Percentiles rank a stretch among this genome's conserved stretches.
These are phyloP conservation scores for Fraxinus sp. DNA, from an alignment of 305 asterid species.

Conservation along the genomic window DNA sequence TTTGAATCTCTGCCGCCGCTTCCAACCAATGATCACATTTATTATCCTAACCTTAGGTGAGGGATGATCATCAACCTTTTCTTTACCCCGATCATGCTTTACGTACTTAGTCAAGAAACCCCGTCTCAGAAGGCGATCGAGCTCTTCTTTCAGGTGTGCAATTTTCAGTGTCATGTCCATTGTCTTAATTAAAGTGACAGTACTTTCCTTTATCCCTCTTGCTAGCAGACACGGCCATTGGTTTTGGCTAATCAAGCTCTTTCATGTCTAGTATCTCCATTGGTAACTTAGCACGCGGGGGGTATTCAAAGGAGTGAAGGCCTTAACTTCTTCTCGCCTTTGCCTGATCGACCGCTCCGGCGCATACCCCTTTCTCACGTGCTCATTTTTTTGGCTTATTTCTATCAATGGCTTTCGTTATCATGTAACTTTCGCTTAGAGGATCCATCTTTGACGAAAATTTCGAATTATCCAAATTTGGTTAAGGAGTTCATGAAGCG, in stretches of 20 bases:
- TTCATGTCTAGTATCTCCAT: neutral
- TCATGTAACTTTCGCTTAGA: neutral
- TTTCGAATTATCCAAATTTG: no score
- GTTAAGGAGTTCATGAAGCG: no score
- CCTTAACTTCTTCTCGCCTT: neutral
- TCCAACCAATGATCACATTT: neutral
- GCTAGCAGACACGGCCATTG: neutral
- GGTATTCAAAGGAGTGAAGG: neutral
- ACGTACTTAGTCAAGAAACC: neutral
- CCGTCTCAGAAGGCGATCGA: neutral
- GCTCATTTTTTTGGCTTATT: neutral
- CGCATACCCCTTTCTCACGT: neutral
- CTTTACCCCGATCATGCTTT: neutral
- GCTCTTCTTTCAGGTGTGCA: neutral
- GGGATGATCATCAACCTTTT: neutral
- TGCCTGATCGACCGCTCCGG: neutral
- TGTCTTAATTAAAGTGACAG: neutral
- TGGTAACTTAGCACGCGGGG: neutral
- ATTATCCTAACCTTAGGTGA: neutral
- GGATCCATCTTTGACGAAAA: no score
- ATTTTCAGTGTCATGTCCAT: neutral
- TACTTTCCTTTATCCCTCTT: neutral
- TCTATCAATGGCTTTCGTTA: neutral
- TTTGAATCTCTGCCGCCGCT: neutral
- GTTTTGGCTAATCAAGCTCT: neutral